A percentile compares a stretch with the other conserved stretches of the same genome.
Evolutionary conservation across 805 yeast genomes (phyloP).

Genomic region (Spathaspora sp.): DNA sequence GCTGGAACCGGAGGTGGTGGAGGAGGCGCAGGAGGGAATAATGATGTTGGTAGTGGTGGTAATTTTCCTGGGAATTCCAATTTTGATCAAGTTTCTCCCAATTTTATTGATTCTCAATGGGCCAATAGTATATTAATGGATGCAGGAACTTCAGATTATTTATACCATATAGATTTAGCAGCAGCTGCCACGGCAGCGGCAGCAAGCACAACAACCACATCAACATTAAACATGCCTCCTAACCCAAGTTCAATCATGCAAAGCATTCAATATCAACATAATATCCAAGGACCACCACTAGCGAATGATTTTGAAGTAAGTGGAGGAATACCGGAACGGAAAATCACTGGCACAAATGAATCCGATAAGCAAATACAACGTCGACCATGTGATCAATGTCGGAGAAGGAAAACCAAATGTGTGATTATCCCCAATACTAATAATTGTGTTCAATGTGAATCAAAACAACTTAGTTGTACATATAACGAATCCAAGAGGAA

Average conservation of each 20-base stretch:
- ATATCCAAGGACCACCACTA: constrained; percentile 9
- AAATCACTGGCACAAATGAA: not conserved
- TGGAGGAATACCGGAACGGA: not conserved
- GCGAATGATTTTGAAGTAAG: not conserved
- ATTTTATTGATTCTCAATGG: constrained; percentile 20
- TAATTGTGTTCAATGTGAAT: constrained; percentile 74
- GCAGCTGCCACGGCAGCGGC: constrained; percentile 4
- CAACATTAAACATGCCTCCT: constrained; percentile 1
- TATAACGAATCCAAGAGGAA: constrained; percentile 35
- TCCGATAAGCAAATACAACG: constrained; percentile 32
- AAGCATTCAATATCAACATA: constrained; percentile 28
- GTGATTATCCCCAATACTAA: constrained; percentile 59
- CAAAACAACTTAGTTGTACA: constrained; percentile 71
- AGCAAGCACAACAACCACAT: not conserved
- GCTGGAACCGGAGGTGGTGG: too few species aligned
- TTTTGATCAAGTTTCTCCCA: constrained; percentile 2
- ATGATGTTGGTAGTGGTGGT: not conserved
- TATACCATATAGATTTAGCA: constrained; percentile 31
- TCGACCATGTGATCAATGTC: constrained; percentile 82
- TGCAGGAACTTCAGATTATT: constrained; percentile 20
- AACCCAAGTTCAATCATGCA: constrained; percentile 22
- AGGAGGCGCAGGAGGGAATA: too few species aligned
- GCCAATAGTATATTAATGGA: constrained; percentile 31
- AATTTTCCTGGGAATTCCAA: not conserved
- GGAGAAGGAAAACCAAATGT: constrained; percentile 77